These are phyloP conservation scores for Nakazawaea populi DNA, from an alignment of 805 yeast species.

Conservation along the genomic window DNA sequence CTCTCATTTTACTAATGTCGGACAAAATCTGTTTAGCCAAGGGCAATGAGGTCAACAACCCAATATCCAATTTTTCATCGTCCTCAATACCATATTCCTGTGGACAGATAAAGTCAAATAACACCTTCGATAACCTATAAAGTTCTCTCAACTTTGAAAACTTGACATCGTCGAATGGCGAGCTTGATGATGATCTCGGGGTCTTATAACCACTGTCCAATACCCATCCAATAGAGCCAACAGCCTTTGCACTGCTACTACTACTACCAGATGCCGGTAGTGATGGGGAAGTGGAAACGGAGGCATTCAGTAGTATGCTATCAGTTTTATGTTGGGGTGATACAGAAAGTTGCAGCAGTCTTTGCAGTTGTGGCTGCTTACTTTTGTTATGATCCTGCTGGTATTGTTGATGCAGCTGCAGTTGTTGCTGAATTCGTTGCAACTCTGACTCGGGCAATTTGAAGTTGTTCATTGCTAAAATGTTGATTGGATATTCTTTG, in stretches of 20 bases:
- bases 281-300: conserved; percentile 19
- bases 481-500: conserved; percentile 67
- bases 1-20: conserved; percentile 77
- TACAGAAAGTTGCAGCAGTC: conserved; percentile 7
- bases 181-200: conserved; percentile 21
- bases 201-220: conserved; percentile 25
- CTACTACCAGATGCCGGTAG: conserved; percentile 4
- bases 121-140: conserved; percentile 82
- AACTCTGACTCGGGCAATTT: conserved; percentile 42
- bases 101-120: conserved; percentile 96
- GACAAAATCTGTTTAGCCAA: conserved; percentile 79
- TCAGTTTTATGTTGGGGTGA: conserved; percentile 12
- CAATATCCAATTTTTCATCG: conserved; percentile 92
- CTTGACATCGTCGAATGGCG: conserved; percentile 72
- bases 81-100: conserved; percentile 98
- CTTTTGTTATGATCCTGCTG: background rate
- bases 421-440: conserved; percentile 19
- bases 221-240: conserved; percentile 75
- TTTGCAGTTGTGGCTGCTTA: background rate
- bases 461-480: conserved; percentile 71
- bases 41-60: conserved; percentile 89
- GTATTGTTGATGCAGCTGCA: conserved; percentile 14
- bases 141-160: conserved; percentile 81
- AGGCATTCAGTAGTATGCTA: conserved; percentile 17
- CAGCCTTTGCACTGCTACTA: conserved; percentile 25